Conservation (phyloP, 345 rosid species). For the Eucalyptus albens region DNA sequence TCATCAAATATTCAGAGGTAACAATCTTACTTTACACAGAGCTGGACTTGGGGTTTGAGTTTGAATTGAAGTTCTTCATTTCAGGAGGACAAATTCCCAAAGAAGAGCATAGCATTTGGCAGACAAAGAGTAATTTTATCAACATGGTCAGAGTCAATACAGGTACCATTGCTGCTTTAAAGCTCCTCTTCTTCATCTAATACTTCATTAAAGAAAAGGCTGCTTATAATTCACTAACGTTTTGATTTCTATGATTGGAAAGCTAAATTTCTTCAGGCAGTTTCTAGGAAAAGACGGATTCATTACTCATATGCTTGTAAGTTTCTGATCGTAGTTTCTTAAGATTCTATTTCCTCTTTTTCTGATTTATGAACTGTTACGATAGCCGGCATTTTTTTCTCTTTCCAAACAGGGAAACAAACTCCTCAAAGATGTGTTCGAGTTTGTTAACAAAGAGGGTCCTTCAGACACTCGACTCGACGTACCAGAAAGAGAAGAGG, state of each 20-base stretch:
- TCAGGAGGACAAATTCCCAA: background rate
- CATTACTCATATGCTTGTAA: background rate
- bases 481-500: background rate
- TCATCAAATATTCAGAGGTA: background rate
- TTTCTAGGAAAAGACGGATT: background rate
- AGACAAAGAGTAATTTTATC: background rate
- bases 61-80: background rate
- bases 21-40: background rate
- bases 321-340: background rate
- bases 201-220: background rate
- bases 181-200: background rate
- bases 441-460: background rate
- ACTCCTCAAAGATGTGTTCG: background rate
- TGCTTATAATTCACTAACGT: background rate
- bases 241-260: background rate
- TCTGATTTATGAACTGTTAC: background rate
- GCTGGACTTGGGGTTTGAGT: background rate
- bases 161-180: background rate
- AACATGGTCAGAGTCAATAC: background rate
- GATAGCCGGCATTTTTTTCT: background rate
- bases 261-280: background rate
- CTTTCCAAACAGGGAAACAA: background rate
- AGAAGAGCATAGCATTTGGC: background rate
- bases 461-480: background rate
- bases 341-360: background rate